A percentile compares a stretch with the other conserved stretches of the same genome.
phyloP scores from a whole-genome alignment of 2,329 filamentous ascomycete genomes.

The Botrytis medusae region DNA sequence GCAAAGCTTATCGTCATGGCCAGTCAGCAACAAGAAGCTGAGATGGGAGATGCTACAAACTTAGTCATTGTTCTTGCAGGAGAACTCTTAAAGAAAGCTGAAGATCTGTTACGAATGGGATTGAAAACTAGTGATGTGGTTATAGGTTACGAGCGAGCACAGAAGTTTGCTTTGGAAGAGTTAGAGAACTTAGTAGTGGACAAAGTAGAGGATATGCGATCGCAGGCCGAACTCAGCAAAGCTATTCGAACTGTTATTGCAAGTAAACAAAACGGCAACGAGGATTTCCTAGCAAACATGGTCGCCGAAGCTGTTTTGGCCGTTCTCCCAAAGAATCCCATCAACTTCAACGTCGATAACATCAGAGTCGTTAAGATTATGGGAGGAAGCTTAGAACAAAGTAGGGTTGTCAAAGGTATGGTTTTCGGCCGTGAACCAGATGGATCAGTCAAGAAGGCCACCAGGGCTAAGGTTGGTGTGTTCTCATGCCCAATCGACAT shows the following conservation, averaged over 20 bases:
- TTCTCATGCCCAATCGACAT: constrained; percentile 95
- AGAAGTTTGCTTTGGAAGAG: constrained; percentile 79
- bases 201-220: constrained; percentile 80
- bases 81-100: constrained; percentile 93
- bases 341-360: constrained; percentile 98
- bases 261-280: constrained; percentile 93
- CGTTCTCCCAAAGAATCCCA: constrained; percentile 91
- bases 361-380: constrained; percentile 99
- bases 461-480: constrained; percentile 92
- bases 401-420: constrained; percentile 94
- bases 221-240: constrained; percentile 84
- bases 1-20: constrained; percentile 98
- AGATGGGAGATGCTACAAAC: constrained; percentile 99
- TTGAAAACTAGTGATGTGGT: constrained; percentile 98
- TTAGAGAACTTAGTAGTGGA: constrained; percentile 90
- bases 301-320: constrained; percentile 83
- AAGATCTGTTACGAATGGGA: constrained; percentile 94
- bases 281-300: constrained; percentile 81
- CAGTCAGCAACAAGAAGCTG: constrained; percentile 95
- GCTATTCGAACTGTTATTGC: constrained; percentile 93
- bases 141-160: constrained; percentile 91
- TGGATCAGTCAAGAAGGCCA: constrained; percentile 84
- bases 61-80: constrained; percentile 94
- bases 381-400: constrained; percentile 93
- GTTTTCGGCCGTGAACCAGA: constrained; percentile 97